Base-by-base conservation (phyloP, 2,329 filamentous ascomycete species). In the Aspergillus pseudoterreus region DNA sequence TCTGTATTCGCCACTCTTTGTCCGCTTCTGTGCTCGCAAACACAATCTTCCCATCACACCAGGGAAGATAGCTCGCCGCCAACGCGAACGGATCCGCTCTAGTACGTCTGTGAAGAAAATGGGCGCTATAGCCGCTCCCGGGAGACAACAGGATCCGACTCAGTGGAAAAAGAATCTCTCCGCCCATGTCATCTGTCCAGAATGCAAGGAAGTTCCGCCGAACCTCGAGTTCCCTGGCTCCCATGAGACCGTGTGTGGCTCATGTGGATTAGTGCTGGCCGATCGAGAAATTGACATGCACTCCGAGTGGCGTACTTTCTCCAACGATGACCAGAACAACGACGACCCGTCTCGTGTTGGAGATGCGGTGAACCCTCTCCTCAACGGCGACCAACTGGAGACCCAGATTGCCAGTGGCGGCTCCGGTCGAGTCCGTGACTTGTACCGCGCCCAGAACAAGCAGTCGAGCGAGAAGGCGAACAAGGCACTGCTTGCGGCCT, bases 281-380 rank as follows among this genome's bases (percentile, higher is more conserved):
- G 88, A 92, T 65, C 87, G 90, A 59, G 91, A 94, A 69, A 92
- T 99, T 66, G 95, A 99, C 69, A 95, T 90, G 55, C 88, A 95
- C 56, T 96, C 91, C 44, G 94, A 99, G 76, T 99, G 94, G 94
- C 90, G 94, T 69, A 99, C 94, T 1, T 99, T 99, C 75, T 91
- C 92, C 68, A 97, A 97, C 69, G 94, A 99, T 67, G 95, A 99
- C 69, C 90, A 96, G 71, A 90, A 90, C 65, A 92, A 89, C 66
- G 95, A 97, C 63, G 94, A 99, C 61, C 94, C 95, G 4, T 96
- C 91, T 53, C 94, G 94, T 90, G 92, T 99, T 59, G 94, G 94
- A 77, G 94, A 97, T 63, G 89, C 88, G 5, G 86, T 87, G 54
- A 96, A 97, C 67, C 87, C 90, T 49, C 84, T 99, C 41, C 81